Percentiles rank a stretch among this genome's conserved stretches.
These are phyloP conservation scores for Ceratocystis lukuohia DNA, from an alignment of 2,329 filamentous ascomycete species.

Conservation along the genomic window DNA sequence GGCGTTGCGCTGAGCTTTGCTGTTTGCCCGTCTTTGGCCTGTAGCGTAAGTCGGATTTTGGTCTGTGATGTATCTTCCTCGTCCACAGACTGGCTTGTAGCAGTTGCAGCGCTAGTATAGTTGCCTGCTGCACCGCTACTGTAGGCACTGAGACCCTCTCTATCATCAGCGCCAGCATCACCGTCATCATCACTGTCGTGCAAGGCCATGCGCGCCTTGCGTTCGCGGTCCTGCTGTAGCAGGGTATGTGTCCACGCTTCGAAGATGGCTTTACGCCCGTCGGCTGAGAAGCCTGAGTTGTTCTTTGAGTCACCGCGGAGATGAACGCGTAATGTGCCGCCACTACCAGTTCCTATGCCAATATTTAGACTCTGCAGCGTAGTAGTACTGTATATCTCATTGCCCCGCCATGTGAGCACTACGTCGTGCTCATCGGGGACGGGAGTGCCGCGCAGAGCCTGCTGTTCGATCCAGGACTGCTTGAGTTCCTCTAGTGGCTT, in stretches of 20 bases:
- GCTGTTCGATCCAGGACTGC: slow-evolving; percentile 53
- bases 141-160: background rate
- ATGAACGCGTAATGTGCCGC: slow-evolving; percentile 29
- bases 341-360: slow-evolving; percentile 25
- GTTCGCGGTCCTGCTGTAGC: slow-evolving; percentile 39
- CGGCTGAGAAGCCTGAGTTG: slow-evolving; percentile 35
- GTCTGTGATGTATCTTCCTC: slow-evolving; percentile 17
- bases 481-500: slow-evolving; percentile 34
- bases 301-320: slow-evolving; percentile 26
- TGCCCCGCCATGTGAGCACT: slow-evolving; percentile 67
- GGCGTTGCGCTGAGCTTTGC: slow-evolving; percentile 39
- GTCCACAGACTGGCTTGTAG: slow-evolving; percentile 12
- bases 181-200: background rate
- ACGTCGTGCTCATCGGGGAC: slow-evolving; percentile 38
- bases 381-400: slow-evolving; percentile 60
- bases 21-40: slow-evolving; percentile 37
- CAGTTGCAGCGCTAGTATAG: background rate
- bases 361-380: slow-evolving; percentile 58
- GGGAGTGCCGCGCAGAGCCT: slow-evolving; percentile 35
- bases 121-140: background rate
- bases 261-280: slow-evolving; percentile 51
- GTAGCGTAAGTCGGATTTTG: slow-evolving; percentile 40
- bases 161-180: slow-evolving; percentile 9
- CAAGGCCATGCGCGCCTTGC: slow-evolving; percentile 15
- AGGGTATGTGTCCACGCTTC: slow-evolving; percentile 62